Percentiles rank a stretch among this genome's conserved stretches.
These are phyloP conservation scores for Suhomyces anneliseae DNA, from an alignment of 1,139 yeast species.

Conservation along the genomic window DNA sequence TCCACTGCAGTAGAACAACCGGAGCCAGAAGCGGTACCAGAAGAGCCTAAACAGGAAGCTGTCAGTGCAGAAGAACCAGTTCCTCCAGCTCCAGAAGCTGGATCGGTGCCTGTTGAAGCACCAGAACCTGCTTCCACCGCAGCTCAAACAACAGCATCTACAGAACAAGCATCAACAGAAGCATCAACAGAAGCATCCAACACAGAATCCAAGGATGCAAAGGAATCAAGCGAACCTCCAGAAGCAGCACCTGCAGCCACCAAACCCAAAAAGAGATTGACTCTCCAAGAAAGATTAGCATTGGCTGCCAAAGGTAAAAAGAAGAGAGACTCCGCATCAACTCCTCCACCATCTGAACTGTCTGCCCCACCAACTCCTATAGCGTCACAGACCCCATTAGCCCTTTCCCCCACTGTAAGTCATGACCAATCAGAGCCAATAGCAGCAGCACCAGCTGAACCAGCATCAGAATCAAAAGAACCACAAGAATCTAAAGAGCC, in stretches of 20 bases:
- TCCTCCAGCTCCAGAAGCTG: background rate
- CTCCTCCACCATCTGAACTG: constrained; percentile 9
- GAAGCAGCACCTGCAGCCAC: background rate
- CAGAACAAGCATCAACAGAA: background rate
- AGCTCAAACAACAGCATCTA: background rate
- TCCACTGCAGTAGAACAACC: too few relatives aligned
- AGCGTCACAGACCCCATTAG: constrained; percentile 3
- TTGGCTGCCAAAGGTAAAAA: constrained; percentile 64
- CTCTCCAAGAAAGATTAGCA: constrained; percentile 79
- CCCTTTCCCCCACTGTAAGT: constrained; percentile 4
- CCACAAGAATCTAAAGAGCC: constrained; percentile 14
- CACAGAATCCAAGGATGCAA: background rate
- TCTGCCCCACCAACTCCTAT: constrained; percentile 8
- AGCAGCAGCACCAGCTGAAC: background rate
- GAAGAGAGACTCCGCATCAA: constrained; percentile 3
- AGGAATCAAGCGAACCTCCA: background rate
- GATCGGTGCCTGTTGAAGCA: too few relatives aligned
- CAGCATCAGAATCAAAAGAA: background rate
- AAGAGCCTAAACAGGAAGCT: background rate
- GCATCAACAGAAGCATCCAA: background rate
- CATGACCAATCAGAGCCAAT: constrained; percentile 28
- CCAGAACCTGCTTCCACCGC: too few relatives aligned
- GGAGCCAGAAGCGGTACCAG: too few relatives aligned
- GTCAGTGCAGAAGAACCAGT: background rate
- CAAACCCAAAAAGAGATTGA: constrained; percentile 47